Conservation (phyloP, 1,139 yeast genomes). For the Pichia sp. region DNA sequence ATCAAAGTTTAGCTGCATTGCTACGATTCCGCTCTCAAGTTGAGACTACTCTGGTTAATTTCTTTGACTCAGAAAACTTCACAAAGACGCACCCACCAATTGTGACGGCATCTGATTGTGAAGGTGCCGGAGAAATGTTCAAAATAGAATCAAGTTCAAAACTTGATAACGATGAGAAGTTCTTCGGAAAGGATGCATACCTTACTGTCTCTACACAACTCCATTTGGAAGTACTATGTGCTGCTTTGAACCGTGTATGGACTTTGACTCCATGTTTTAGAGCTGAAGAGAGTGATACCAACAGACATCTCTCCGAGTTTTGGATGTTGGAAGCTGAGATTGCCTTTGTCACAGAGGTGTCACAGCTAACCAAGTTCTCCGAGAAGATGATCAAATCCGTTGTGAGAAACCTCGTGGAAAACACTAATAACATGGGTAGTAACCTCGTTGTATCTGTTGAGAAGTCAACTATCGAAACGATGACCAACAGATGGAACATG, state of each 20-base stretch:
- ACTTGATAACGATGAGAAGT: slow-evolving; percentile 26
- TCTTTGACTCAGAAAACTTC: slow-evolving; percentile 49
- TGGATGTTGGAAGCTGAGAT: slow-evolving; percentile 98
- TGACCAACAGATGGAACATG: slow-evolving; percentile 33
- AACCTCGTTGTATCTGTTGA: slow-evolving; percentile 37
- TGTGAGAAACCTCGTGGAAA: slow-evolving; percentile 33
- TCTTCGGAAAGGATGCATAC: slow-evolving; percentile 60
- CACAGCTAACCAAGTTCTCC: slow-evolving; percentile 56
- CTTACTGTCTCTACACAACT: slow-evolving; percentile 89
- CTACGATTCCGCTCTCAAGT: slow-evolving; percentile 66
- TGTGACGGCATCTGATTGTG: slow-evolving; percentile 87
- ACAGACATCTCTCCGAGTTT: slow-evolving; percentile 86
- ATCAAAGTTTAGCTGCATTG: slow-evolving; percentile 56
- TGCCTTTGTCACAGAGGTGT: slow-evolving; percentile 52
- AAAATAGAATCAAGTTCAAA: slow-evolving; percentile 35
- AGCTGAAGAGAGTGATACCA: slow-evolving; percentile 89
- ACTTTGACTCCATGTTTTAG: slow-evolving; percentile 87
- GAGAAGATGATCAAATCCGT: slow-evolving; percentile 62
- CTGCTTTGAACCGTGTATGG: slow-evolving; percentile 80
- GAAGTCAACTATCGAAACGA: slow-evolving; percentile 30
- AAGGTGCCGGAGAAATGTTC: slow-evolving; percentile 95
- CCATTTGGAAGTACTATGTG: slow-evolving; percentile 76
- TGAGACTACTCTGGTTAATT: slow-evolving; percentile 46
- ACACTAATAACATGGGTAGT: slow-evolving; percentile 31
- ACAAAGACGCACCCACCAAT: slow-evolving; percentile 80